Percentiles rank a stretch among this genome's conserved stretches.
Conservation (phyloP, 768 basidiomycete species). For the Tremella fuciformis region DNA sequence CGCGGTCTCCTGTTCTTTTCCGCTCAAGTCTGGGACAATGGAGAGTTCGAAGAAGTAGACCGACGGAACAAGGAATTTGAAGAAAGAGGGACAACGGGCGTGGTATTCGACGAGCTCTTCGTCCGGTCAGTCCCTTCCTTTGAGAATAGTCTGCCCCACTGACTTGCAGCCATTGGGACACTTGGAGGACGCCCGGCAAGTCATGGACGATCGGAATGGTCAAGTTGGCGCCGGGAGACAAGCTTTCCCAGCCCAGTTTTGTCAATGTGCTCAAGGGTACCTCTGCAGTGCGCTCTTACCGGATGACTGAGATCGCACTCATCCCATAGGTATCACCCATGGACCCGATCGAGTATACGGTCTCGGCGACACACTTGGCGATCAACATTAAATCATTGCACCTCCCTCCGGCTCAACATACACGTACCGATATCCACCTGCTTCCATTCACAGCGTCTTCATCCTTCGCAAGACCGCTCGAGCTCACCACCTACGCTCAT, state of each 20-base stretch:
- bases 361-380: constrained; percentile 64
- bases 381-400: constrained; percentile 82
- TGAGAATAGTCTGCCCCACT: too few species aligned
- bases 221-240: constrained; percentile 7
- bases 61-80: constrained; percentile 59
- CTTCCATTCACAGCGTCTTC: constrained; percentile 53
- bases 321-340: constrained; percentile 61
- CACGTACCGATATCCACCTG: constrained; percentile 71
- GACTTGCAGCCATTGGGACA: constrained; percentile 27
- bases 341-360: constrained; percentile 51
- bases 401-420: constrained; percentile 76
- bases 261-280: constrained; percentile 27
- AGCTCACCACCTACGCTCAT: constrained; percentile 78
- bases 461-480: constrained; percentile 53
- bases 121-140: constrained; percentile 56
- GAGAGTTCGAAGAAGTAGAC: constrained; percentile 65
- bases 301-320: not conserved
- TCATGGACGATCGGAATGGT: constrained; percentile 33
- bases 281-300: constrained; percentile 17
- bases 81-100: constrained; percentile 26
- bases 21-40: constrained; percentile 71
- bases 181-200: constrained; percentile 39
- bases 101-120: constrained; percentile 40
- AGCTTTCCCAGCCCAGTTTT: constrained; percentile 53
- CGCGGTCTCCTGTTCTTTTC: constrained; percentile 74